Conservation (phyloP, 371 early-diverging fungal genomes). For the Neoconidiobolus thromboides region DNA sequence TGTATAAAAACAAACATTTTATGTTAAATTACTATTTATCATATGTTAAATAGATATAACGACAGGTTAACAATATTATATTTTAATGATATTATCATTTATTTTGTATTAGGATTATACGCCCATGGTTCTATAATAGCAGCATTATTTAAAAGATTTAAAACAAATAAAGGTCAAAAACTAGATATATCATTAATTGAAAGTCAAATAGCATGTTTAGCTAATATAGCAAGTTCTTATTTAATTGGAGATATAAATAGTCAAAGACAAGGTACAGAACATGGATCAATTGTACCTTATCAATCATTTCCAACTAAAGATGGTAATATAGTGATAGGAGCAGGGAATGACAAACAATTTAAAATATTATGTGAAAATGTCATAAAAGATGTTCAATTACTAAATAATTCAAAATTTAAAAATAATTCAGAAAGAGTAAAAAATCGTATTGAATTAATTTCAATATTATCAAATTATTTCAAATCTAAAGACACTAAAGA, state of each 20-base stretch:
- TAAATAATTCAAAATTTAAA: slow-evolving; percentile 14
- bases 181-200: slow-evolving; percentile 73
- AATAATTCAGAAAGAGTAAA: slow-evolving; percentile 52
- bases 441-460: slow-evolving; percentile 41
- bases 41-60: not conserved
- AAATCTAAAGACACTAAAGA: slow-evolving; percentile 21
- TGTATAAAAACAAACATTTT: not conserved
- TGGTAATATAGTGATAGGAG: slow-evolving; percentile 53
- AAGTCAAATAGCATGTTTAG: slow-evolving; percentile 67
- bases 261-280: slow-evolving; percentile 66
- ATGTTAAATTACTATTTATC: not conserved
- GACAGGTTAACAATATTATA: not conserved
- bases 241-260: slow-evolving; percentile 66
- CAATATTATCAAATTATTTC: slow-evolving; percentile 27
- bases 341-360: slow-evolving; percentile 77
- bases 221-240: slow-evolving; percentile 73
- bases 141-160: slow-evolving; percentile 45
- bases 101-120: slow-evolving; percentile 49
- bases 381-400: slow-evolving; percentile 6
- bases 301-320: slow-evolving; percentile 70
- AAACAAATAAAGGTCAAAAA: slow-evolving; percentile 55
- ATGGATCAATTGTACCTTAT: slow-evolving; percentile 84
- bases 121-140: slow-evolving; percentile 79
- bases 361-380: slow-evolving; percentile 31
- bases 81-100: not conserved